phyloP scores from a whole-genome alignment of 208 protist species.

The Tritrichomonas musculus region DNA sequence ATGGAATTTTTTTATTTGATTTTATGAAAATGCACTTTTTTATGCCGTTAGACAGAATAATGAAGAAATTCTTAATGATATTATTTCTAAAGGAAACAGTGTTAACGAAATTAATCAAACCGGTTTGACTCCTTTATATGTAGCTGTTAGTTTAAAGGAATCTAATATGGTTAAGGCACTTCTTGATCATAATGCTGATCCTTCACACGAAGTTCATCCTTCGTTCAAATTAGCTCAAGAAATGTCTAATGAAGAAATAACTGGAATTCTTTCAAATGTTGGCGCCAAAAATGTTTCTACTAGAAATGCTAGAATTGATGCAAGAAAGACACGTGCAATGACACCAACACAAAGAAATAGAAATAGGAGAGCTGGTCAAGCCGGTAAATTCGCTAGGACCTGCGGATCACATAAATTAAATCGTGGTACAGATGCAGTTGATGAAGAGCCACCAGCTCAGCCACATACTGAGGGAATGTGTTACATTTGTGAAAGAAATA shows the following conservation, averaged over 20 bases:
- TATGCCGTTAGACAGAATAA: background rate
- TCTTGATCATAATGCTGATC: background rate
- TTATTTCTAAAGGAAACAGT: background rate
- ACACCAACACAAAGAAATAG: background rate
- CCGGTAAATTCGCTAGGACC: too few relatives aligned
- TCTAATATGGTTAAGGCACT: background rate
- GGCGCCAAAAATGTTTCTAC: background rate
- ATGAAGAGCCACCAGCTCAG: too few relatives aligned
- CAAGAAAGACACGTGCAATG: background rate
- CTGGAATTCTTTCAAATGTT: background rate
- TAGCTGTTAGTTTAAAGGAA: background rate
- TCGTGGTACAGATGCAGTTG: too few relatives aligned
- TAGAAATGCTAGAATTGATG: background rate
- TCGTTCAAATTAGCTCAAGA: background rate
- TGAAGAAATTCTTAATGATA: background rate
- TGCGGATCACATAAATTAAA: too few relatives aligned
- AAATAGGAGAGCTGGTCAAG: background rate
- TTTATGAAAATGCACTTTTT: background rate
- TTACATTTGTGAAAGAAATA: background rate
- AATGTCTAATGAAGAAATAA: background rate
- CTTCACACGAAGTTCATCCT: background rate
- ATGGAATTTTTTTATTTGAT: too few relatives aligned
- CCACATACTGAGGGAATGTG: background rate
- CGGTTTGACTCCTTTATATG: background rate
- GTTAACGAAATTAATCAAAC: background rate